phyloP scores from a whole-genome alignment of 768 basidiomycete genomes.

The Pleurotus sapidus region DNA sequence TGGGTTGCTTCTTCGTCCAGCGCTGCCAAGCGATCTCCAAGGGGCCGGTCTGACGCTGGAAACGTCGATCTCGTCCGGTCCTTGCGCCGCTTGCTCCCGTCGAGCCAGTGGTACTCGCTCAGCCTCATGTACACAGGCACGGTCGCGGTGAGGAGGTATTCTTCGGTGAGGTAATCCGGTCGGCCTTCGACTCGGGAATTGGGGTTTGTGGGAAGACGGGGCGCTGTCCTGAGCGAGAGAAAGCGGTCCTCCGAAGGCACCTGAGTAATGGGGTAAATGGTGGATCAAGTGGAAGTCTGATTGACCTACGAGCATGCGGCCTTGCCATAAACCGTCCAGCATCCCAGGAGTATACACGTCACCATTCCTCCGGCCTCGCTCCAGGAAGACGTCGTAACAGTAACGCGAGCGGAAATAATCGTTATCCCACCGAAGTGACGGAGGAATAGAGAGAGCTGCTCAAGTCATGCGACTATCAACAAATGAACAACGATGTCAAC shows the following conservation, averaged over 20 bases:
- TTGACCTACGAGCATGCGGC: conserved; percentile 54
- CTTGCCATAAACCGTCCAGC: conserved; percentile 60
- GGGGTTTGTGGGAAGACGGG: conserved; percentile 18
- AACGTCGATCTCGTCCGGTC: no score
- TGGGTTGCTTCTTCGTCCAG: conserved; percentile 23
- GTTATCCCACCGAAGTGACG: conserved; percentile 43
- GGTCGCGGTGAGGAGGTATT: conserved; percentile 24
- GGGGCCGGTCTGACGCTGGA: background rate
- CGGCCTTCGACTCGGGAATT: no score
- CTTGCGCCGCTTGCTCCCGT: background rate
- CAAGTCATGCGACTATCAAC: no score
- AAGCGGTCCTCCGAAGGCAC: conserved; percentile 29
- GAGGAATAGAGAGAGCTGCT: conserved; percentile 8
- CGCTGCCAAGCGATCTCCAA: conserved; percentile 11
- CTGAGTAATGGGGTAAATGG: conserved; percentile 14
- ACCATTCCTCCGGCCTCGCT: conserved; percentile 26
- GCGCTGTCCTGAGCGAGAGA: conserved; percentile 20
- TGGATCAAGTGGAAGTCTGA: background rate
- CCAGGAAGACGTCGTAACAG: conserved; percentile 33
- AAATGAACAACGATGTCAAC: background rate
- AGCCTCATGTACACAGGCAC: conserved; percentile 59
- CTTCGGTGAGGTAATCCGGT: conserved; percentile 15
- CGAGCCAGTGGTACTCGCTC: conserved; percentile 45
- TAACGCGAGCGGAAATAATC: conserved; percentile 54
- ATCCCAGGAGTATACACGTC: conserved; percentile 46